Percentiles rank a stretch among this genome's conserved stretches.
These are phyloP conservation scores for Microdochium trichocladiopsis DNA, from an alignment of 2,329 filamentous ascomycete genomes.

Conservation along the genomic window DNA sequence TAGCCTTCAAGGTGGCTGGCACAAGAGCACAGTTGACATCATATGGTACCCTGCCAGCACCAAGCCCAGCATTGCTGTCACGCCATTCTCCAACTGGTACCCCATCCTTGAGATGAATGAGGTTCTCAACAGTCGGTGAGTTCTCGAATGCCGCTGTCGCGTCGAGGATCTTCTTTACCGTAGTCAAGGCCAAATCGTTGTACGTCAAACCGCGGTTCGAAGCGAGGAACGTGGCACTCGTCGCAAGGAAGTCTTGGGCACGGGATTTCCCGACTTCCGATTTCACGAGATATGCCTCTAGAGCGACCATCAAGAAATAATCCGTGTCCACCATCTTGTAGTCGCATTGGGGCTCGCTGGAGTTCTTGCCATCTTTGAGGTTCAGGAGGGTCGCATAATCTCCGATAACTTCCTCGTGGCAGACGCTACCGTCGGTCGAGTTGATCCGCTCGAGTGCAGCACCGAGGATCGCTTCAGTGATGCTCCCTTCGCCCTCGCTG, in stretches of 20 bases:
- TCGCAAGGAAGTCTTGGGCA: slow-evolving; percentile 26
- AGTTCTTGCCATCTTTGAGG: slow-evolving; percentile 41
- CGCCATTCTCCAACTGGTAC: slow-evolving; percentile 56
- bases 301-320: slow-evolving; percentile 50
- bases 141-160: slow-evolving; percentile 45
- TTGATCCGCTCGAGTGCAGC: slow-evolving; percentile 56
- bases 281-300: slow-evolving; percentile 51
- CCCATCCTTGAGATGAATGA: slow-evolving; percentile 48
- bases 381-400: slow-evolving; percentile 59
- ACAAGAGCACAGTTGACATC: slow-evolving; percentile 58
- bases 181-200: slow-evolving; percentile 40
- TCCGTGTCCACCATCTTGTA: slow-evolving; percentile 60
- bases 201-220: slow-evolving; percentile 48
- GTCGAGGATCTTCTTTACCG: slow-evolving; percentile 51
- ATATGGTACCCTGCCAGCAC: slow-evolving; percentile 56
- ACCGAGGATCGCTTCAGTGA: slow-evolving; percentile 54
- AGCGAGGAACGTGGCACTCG: slow-evolving; percentile 38
- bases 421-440: slow-evolving; percentile 50
- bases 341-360: slow-evolving; percentile 44
- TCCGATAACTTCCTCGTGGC: slow-evolving; percentile 59
- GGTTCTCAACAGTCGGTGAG: slow-evolving; percentile 42
- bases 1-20: slow-evolving; percentile 52
- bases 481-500: slow-evolving; percentile 44
- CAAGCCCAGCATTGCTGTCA: slow-evolving; percentile 52
- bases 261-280: slow-evolving; percentile 31